A percentile compares a stretch with the other conserved stretches of the same genome.
phyloP scores from a whole-genome alignment of 2,329 filamentous ascomycete genomes.

The Juglanconis oblonga region DNA sequence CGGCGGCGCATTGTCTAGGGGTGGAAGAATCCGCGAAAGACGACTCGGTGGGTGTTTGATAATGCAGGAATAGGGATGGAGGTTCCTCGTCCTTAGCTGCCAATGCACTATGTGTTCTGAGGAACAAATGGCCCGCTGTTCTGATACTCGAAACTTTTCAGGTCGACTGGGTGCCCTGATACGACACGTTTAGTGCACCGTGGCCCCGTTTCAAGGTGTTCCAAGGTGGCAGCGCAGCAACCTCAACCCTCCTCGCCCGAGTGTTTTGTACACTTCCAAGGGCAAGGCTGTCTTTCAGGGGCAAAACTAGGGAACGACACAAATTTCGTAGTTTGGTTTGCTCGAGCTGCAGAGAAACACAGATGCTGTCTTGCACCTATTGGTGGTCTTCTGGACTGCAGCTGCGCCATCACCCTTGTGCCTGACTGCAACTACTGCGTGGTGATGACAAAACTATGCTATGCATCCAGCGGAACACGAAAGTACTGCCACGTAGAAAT shows the following conservation, averaged over 20 bases:
- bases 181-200: background rate
- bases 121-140: background rate
- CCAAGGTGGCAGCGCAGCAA: background rate
- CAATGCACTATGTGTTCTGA: background rate
- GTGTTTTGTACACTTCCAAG: background rate
- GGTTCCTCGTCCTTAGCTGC: background rate
- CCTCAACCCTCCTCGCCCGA: background rate
- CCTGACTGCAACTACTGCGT: no score
- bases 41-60: background rate
- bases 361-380: background rate
- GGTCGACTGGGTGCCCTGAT: background rate
- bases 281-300: background rate
- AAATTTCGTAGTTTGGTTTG: background rate
- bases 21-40: background rate
- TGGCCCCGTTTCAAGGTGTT: background rate
- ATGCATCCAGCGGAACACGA: no score
- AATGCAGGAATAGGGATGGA: background rate
- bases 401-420: no score
- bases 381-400: background rate
- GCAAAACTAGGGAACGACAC: background rate
- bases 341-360: background rate
- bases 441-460: no score
- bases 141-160: slow-evolving; percentile 6
- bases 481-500: background rate
- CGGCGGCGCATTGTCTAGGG: no score